A percentile compares a stretch with the other conserved stretches of the same genome.
Evolutionary conservation across 345 rosid species (phyloP).

Genomic region (Eucalyptus brandiana): DNA sequence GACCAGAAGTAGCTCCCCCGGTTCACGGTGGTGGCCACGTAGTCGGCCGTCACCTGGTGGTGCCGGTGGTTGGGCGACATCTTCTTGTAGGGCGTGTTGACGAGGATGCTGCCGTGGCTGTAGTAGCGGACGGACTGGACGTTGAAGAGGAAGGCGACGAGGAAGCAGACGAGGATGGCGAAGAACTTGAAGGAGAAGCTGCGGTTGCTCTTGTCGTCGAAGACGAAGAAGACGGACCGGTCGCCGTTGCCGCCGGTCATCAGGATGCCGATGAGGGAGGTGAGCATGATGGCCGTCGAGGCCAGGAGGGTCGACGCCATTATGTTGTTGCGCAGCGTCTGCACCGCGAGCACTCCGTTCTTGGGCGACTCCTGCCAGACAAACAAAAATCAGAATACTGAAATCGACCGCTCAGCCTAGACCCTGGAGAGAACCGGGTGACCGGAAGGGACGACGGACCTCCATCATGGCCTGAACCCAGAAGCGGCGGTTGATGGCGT

Average conservation of each 20-base stretch:
- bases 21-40: slow-evolving; percentile 58
- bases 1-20: slow-evolving; percentile 92
- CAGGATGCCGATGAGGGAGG: slow-evolving; percentile 7
- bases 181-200: slow-evolving; percentile 66
- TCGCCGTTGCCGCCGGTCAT: slow-evolving; percentile 25
- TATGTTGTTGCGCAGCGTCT: slow-evolving; percentile 79
- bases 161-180: slow-evolving; percentile 56
- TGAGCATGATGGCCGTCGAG: slow-evolving; percentile 41
- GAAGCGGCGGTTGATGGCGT: slow-evolving; percentile 72
- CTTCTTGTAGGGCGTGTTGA: slow-evolving; percentile 69
- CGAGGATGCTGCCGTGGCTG: slow-evolving; percentile 83
- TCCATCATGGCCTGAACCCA: slow-evolving; percentile 97
- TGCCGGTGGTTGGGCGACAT: slow-evolving; percentile 8
- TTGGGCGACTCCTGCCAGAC: slow-evolving; percentile 41
- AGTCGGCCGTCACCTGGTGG: slow-evolving; percentile 32
- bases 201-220: slow-evolving; percentile 47
- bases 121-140: slow-evolving; percentile 78
- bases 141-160: slow-evolving; percentile 60
- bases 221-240: slow-evolving; percentile 12
- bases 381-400: too few species aligned
- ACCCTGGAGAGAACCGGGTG: not conserved
- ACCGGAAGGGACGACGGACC: slow-evolving; percentile 9
- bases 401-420: too few species aligned
- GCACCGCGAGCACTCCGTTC: slow-evolving; percentile 86
- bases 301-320: slow-evolving; percentile 93